Percentiles rank a stretch among this genome's conserved stretches.
Conservation (phyloP, 495 filamentous ascomycete species). For the Xylaria palmicola region DNA sequence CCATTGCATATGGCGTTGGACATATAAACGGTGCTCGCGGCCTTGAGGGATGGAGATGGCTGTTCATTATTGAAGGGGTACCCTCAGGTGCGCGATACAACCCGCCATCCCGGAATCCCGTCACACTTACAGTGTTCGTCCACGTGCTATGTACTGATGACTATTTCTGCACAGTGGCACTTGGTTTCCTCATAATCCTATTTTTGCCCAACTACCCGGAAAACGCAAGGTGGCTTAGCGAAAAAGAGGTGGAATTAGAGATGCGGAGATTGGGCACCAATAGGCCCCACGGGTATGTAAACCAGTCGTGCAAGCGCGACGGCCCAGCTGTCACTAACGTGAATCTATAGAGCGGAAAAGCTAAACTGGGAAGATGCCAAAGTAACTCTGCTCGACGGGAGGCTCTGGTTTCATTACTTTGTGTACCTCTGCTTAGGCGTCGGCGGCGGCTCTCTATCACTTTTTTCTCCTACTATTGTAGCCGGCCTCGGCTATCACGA, state of each 20-base stretch:
- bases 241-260: constrained; percentile 54
- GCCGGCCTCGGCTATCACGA: constrained; percentile 63
- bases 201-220: constrained; percentile 70
- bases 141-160: constrained; percentile 13
- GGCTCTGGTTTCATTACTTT: constrained; percentile 62
- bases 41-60: constrained; percentile 27
- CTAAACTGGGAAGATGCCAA: constrained; percentile 47
- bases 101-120: not conserved
- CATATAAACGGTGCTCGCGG: constrained; percentile 18
- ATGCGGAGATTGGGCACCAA: constrained; percentile 55
- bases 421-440: constrained; percentile 64
- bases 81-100: not conserved
- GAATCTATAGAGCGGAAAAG: constrained; percentile 55
- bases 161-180: constrained; percentile 38
- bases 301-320: not conserved
- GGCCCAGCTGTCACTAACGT: not conserved
- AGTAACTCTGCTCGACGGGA: constrained; percentile 67
- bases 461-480: constrained; percentile 80
- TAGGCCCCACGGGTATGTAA: not conserved
- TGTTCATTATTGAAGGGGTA: constrained; percentile 23
- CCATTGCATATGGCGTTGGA: constrained; percentile 35
- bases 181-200: not conserved
- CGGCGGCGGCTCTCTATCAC: constrained; percentile 80
- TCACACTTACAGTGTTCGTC: constrained; percentile 15
- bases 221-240: constrained; percentile 64